Conservation (phyloP, 192 early-diverging fungal species). For the Mycoemilia scoparia region DNA sequence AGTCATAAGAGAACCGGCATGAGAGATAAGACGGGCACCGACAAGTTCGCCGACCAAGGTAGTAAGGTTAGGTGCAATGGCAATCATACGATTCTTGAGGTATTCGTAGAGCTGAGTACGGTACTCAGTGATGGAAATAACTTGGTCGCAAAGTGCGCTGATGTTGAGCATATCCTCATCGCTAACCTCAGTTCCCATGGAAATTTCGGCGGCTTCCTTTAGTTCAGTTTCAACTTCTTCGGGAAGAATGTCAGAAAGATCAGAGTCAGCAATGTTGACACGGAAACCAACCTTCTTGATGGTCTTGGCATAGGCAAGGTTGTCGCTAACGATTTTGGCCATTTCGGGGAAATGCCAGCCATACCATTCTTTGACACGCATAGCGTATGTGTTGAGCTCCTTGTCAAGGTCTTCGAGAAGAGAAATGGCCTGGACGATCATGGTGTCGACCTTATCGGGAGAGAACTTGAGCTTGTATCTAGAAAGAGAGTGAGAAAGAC, state of each 20-base stretch:
- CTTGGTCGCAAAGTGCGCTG: constrained; percentile 80
- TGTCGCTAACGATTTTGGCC: constrained; percentile 87
- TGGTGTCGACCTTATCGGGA: constrained; percentile 98
- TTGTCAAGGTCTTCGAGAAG: constrained; percentile 98
- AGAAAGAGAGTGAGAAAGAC: constrained; percentile 96
- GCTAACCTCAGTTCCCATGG: constrained; percentile 96
- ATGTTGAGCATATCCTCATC: constrained; percentile 97
- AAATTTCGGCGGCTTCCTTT: constrained; percentile 94
- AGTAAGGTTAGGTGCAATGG: constrained; percentile 77
- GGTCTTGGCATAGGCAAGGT: constrained; percentile 79
- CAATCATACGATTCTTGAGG: constrained; percentile 91
- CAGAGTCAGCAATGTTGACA: constrained; percentile 54
- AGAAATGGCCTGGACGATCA: constrained; percentile 97
- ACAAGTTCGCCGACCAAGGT: constrained; percentile 96
- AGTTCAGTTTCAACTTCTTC: constrained; percentile 82
- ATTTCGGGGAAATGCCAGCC: constrained; percentile 99
- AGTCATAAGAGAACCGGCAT: constrained; percentile 92
- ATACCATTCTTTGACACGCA: constrained; percentile 98
- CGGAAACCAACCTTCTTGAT: constrained; percentile 86
- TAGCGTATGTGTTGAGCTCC: constrained; percentile 97
- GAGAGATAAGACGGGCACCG: constrained; percentile 92
- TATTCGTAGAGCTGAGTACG: constrained; percentile 90
- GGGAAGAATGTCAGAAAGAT: constrained; percentile 68
- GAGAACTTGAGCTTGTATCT: constrained; percentile 99
- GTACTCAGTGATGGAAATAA: constrained; percentile 90